Evolutionary conservation across 371 early-diverging fungal genomes (phyloP).

Genomic region (Zychaea mexicana): DNA sequence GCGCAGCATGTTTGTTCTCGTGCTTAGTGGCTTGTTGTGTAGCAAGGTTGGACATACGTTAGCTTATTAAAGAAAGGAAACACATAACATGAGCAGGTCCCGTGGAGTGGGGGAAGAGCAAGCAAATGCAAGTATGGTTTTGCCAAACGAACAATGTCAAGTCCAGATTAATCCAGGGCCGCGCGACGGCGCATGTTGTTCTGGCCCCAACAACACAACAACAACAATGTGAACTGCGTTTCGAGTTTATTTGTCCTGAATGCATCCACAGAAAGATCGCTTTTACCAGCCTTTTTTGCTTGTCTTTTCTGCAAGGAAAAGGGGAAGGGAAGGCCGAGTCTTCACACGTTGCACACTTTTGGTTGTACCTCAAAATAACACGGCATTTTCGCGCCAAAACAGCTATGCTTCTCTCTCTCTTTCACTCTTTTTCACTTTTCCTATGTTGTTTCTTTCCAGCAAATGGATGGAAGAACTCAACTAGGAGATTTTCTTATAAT

Average conservation of each 20-base stretch:
- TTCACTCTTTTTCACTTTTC: too few relatives aligned
- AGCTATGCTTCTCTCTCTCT: not conserved
- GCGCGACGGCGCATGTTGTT: not conserved
- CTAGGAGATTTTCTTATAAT: too few relatives aligned
- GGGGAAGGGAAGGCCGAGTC: not conserved
- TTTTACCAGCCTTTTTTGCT: not conserved
- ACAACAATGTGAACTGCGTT: not conserved
- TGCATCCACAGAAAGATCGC: too few relatives aligned
- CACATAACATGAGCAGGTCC: conserved; percentile 1
- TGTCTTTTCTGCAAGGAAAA: not conserved
- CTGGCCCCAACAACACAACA: not conserved
- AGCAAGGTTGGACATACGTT: not conserved
- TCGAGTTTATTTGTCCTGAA: not conserved
- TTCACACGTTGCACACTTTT: not conserved
- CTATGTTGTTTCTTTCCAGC: too few relatives aligned
- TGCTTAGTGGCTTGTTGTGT: not conserved
- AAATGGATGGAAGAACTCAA: too few relatives aligned
- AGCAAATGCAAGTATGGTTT: not conserved
- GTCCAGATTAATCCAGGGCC: not conserved
- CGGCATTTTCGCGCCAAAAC: conserved; percentile 4
- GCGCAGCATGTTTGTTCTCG: conserved; percentile 4
- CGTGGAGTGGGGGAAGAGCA: not conserved
- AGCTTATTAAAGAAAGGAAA: not conserved
- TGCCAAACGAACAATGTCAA: not conserved
- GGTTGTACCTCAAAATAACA: not conserved